phyloP scores from a whole-genome alignment of 179 eudicot genomes.

The Actinidia polygama region DNA sequence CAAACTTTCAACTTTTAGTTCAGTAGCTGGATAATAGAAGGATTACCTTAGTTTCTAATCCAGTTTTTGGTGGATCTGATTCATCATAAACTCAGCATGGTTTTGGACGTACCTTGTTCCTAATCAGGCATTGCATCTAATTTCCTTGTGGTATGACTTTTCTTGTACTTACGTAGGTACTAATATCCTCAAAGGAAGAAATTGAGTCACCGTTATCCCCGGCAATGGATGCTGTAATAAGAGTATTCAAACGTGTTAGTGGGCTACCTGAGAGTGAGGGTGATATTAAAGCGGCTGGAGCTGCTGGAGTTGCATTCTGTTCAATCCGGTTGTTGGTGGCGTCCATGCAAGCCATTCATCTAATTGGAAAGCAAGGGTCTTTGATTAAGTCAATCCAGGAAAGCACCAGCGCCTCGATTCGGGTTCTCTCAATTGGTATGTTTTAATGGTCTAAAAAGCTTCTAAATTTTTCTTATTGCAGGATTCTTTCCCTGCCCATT shows the following conservation, averaged over 20 bases:
- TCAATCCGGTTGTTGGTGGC: constrained; percentile 71
- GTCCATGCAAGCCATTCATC: constrained; percentile 69
- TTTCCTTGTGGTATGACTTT: not conserved
- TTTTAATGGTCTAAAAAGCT: not conserved
- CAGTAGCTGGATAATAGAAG: no score
- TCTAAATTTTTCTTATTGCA: not conserved
- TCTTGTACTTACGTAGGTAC: constrained; percentile 48
- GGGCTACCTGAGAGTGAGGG: constrained; percentile 64
- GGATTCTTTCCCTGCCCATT: not conserved
- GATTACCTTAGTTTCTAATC: no score
- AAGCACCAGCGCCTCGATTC: constrained; percentile 64
- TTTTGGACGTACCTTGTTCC: no score
- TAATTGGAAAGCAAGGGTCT: constrained; percentile 89
- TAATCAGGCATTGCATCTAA: not conserved
- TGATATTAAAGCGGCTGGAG: constrained; percentile 40
- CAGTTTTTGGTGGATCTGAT: no score
- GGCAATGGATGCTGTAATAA: constrained; percentile 94
- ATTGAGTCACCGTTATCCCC: constrained; percentile 75
- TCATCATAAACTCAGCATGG: no score
- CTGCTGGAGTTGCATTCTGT: constrained; percentile 66
- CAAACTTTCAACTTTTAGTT: no score
- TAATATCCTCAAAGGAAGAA: constrained; percentile 88
- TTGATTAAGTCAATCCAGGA: constrained; percentile 78
- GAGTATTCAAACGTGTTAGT: constrained; percentile 77
- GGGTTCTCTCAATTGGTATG: constrained; percentile 77